A percentile compares a stretch with the other conserved stretches of the same genome.
phyloP scores from a whole-genome alignment of 169 alveolate genomes.

The Plasmodium inui region DNA sequence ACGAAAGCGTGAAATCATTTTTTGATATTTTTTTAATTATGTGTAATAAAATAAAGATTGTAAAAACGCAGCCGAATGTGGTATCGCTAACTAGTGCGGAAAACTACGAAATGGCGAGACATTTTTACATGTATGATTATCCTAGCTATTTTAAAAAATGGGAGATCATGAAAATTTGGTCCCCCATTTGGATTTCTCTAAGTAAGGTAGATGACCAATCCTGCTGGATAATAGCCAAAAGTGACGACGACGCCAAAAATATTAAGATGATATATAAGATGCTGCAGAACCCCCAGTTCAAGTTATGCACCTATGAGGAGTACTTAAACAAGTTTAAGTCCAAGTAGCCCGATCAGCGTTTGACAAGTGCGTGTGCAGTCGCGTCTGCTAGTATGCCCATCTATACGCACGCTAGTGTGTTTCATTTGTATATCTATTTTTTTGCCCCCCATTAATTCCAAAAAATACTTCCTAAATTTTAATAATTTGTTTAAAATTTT shows the following conservation, averaged over 20 bases:
- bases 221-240: slow-evolving; percentile 90
- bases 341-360: neutral
- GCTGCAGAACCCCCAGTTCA: slow-evolving; percentile 87
- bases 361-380: neutral
- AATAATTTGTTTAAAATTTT: neutral
- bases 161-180: slow-evolving; percentile 91
- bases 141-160: slow-evolving; percentile 90
- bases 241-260: slow-evolving; percentile 88
- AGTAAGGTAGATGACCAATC: slow-evolving; percentile 86
- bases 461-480: neutral
- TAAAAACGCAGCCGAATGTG: slow-evolving; percentile 88
- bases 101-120: slow-evolving; percentile 88
- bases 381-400: neutral
- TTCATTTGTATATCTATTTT: neutral
- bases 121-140: slow-evolving; percentile 87
- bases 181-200: slow-evolving; percentile 90
- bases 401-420: neutral
- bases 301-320: slow-evolving; percentile 84
- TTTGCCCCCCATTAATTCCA: neutral
- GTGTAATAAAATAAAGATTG: slow-evolving; percentile 84
- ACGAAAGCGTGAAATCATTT: slow-evolving; percentile 30
- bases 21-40: slow-evolving; percentile 67
- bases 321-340: slow-evolving; percentile 65
- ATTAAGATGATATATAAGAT: slow-evolving; percentile 85
- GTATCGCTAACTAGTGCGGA: slow-evolving; percentile 83